Base-by-base conservation (phyloP, 163 green algal genomes). In the Chlamydomonas reinhardtii region DNA sequence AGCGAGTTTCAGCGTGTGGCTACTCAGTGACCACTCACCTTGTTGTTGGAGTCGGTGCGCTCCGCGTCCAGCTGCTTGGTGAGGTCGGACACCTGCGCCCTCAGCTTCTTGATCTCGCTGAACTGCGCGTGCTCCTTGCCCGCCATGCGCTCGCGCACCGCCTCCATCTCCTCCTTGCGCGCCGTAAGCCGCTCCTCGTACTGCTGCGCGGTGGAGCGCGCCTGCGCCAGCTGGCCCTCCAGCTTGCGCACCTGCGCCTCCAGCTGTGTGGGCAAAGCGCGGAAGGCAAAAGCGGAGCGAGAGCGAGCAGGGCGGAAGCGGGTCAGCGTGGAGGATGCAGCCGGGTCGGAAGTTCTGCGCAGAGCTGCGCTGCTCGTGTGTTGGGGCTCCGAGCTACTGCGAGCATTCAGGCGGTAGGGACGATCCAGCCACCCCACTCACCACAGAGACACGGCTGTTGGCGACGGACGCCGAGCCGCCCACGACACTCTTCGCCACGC, bases 121-220 rank as follows among this genome's bases (percentile, higher is more conserved):
- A 90, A 87, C 72, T 91, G 85, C 35, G 73, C 66, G 43, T 85
- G 75, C 29, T 92, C 89, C 73, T 85, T 89, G 56, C 83, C 86
- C 34, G 84, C 35, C 83, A 86, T 74, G 61, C 83, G 68, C 71
- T 87, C 83, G 4, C 83, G 84, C 43, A 85, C 34, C 64, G 69
- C 27, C 1, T 91, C 83, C 80, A 89, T 83, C 68, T 91, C 83
- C 37, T 73, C 62, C 83, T 82, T 84, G 29, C 83, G 35, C 19
- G 74, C 66, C 48, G 64, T 75, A 11, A 78, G 48, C n/a, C 84
- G 69, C 74, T 84, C 84, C 74, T 91, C 73, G 56, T 87, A 87
- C 73, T 87, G 76, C 72, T 69, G 87, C 32, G 76, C 65, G 29
- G 73, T 31, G 37, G 68, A 56, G 29, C 78, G 84, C 31, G 84